Percentiles rank a stretch among this genome's conserved stretches.
Conservation (phyloP, 108 stramenopile species). For the Phaeodactylum tricornutum region DNA sequence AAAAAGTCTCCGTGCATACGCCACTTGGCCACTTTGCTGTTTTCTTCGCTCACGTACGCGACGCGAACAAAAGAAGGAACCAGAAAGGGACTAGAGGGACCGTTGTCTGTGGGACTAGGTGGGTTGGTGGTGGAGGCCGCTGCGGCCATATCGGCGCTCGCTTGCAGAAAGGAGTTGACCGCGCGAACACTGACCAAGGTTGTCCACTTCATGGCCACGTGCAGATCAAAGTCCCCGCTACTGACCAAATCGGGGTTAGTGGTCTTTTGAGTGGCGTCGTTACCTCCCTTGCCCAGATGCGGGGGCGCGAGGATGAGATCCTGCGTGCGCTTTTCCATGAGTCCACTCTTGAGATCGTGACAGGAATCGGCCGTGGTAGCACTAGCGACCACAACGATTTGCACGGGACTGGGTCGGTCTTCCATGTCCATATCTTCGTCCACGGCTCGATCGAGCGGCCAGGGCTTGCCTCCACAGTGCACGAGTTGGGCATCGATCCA, state of each 20-base stretch:
- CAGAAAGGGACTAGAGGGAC: conserved; percentile 66
- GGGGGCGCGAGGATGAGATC: conserved; percentile 74
- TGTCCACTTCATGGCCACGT: conserved; percentile 79
- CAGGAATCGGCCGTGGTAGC: conserved; percentile 70
- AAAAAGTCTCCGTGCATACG: conserved; percentile 79
- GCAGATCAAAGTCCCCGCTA: conserved; percentile 77
- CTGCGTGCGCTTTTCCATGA: conserved; percentile 80
- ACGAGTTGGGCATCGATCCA: conserved; percentile 77
- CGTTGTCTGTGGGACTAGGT: conserved; percentile 31
- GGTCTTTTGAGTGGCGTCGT: conserved; percentile 39
- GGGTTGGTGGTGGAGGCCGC: conserved; percentile 56
- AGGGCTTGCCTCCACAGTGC: conserved; percentile 63
- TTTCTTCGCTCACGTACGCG: conserved; percentile 82
- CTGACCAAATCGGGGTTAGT: conserved; percentile 77
- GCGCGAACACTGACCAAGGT: conserved; percentile 59
- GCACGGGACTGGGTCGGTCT: conserved; percentile 75
- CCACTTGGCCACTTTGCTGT: conserved; percentile 76
- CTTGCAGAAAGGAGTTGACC: conserved; percentile 67
- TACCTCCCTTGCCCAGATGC: conserved; percentile 34
- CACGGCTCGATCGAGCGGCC: conserved; percentile 25
- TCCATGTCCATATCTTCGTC: conserved; percentile 36
- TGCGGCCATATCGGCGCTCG: conserved; percentile 73
- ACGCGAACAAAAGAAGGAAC: conserved; percentile 82
- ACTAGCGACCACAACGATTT: conserved; percentile 75
- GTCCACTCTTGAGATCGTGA: conserved; percentile 78